Base-by-base conservation (phyloP, 805 yeast species). In the Kodamaea hsintzibuensis region DNA sequence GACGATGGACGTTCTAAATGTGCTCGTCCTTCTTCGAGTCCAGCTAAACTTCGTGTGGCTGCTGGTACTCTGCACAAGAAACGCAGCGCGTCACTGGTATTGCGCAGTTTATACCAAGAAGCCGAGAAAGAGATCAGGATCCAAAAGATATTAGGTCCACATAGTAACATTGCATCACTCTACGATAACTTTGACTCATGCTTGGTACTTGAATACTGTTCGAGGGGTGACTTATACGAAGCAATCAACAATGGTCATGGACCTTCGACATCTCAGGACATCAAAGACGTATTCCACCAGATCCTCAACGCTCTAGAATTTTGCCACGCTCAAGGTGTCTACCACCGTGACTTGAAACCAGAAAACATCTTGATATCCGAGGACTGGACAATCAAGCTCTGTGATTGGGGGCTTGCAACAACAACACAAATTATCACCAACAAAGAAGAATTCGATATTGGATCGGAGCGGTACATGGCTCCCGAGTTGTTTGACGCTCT, bases 381-480 rank as follows among this genome's bases (percentile, higher is more conserved):
- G 45, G 84, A 82, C 63, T 82, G 85, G 85, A 71, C 82, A 3
- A 76, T 82, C 55, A 82, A 81, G 60, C 67, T 82, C 39, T 81
- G 85, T 51, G 86, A 82, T 66, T 82, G 84, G 78, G 86, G 86
- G 1, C 70, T 82, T 57, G 85, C 86, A 1, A 81, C 86, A 3
- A 80, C 81, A 30, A 67, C 71, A 33, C 73, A 74, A 47, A 70
- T 73, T 46, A 85, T 89, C 61, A 71, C 82, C 37, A 91, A 90
- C 63, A 66, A 60, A 19, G 62, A 58, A 47, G 80, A 75, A 55
- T 88, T 91, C 67, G 96, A 89, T 57, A 88, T 90, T 55, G 97
- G 97, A 19, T 83, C 90, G 52, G 96, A 90, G 70, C 79, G 96
- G 57, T 91, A 91, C 70, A 91, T 91, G 98, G 96, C 97, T 0